phyloP scores from a whole-genome alignment of 371 early-diverging fungal genomes.

The Amoeboaphelidium protococcarum region DNA sequence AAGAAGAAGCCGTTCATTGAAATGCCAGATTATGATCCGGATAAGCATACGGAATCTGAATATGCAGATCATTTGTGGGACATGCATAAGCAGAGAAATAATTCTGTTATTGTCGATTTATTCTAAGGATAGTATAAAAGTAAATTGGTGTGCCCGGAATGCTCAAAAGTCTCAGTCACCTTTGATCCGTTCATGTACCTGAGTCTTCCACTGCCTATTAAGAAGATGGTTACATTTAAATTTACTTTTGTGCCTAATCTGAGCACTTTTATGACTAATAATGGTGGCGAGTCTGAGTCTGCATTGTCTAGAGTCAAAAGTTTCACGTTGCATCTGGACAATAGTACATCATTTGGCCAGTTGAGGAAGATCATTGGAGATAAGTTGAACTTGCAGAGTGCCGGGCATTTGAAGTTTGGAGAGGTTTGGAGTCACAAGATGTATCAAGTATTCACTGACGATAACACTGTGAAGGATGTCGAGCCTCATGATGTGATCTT shows the following conservation, averaged over 20 bases:
- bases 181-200: constrained; percentile 40
- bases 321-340: constrained; percentile 14
- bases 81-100: constrained; percentile 30
- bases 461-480: too few species aligned
- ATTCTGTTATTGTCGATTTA: constrained; percentile 40
- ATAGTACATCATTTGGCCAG: constrained; percentile 34
- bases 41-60: too few species aligned
- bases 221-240: constrained; percentile 17
- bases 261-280: not conserved
- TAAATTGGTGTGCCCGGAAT: constrained; percentile 35
- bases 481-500: too few species aligned
- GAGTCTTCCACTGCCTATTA: constrained; percentile 23
- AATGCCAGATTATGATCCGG: constrained; percentile 31
- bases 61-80: constrained; percentile 26
- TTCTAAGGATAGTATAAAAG: constrained; percentile 61
- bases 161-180: constrained; percentile 28
- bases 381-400: constrained; percentile 27
- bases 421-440: constrained; percentile 31
- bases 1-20: constrained; percentile 43
- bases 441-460: constrained; percentile 33
- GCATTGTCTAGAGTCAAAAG: too few species aligned
- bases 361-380: constrained; percentile 29
- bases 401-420: constrained; percentile 22
- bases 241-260: constrained; percentile 16
- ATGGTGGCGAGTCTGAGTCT: not conserved